Conservation (phyloP, 2,329 filamentous ascomycete species). For the Emmonsia crescens region DNA sequence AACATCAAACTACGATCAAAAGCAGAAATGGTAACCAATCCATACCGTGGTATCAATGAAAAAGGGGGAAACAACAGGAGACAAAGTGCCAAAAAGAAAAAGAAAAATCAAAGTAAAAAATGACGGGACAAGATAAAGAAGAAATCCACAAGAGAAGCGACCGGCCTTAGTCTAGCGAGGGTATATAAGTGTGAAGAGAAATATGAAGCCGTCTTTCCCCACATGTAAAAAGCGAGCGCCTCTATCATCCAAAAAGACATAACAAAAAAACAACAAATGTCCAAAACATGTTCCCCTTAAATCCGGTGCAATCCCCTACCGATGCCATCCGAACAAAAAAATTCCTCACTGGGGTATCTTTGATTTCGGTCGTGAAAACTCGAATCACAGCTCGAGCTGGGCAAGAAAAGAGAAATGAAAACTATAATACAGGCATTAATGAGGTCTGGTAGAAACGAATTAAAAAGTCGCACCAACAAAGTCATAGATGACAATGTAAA, state of each 20-base stretch:
- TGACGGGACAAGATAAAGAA: not conserved
- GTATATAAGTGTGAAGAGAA: slow-evolving; percentile 1
- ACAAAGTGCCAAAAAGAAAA: not conserved
- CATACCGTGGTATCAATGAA: slow-evolving; percentile 5
- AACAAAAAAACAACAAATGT: slow-evolving; percentile 1
- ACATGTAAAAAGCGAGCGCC: slow-evolving; percentile 6
- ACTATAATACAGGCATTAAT: slow-evolving; percentile 1
- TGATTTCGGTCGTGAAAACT: not conserved
- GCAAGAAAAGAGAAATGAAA: not conserved
- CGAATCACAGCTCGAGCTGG: not conserved
- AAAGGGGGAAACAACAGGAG: not conserved
- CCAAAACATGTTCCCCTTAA: slow-evolving; percentile 10
- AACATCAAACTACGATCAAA: not conserved
- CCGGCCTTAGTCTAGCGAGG: slow-evolving; percentile 12
- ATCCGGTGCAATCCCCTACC: not conserved
- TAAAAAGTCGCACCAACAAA: not conserved
- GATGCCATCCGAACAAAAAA: slow-evolving; percentile 1
- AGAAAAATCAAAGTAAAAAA: not conserved
- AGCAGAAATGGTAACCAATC: slow-evolving; percentile 4
- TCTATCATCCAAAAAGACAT: slow-evolving; percentile 10
- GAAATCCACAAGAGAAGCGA: slow-evolving; percentile 3
- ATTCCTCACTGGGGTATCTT: slow-evolving; percentile 1
- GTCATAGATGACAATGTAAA: not conserved
- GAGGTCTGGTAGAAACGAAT: not conserved
- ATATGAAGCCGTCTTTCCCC: not conserved